A percentile compares a stretch with the other conserved stretches of the same genome.
Evolutionary conservation across 164 flowering plant species (phyloP).

Genomic region (Dillenia suffruticosa): DNA sequence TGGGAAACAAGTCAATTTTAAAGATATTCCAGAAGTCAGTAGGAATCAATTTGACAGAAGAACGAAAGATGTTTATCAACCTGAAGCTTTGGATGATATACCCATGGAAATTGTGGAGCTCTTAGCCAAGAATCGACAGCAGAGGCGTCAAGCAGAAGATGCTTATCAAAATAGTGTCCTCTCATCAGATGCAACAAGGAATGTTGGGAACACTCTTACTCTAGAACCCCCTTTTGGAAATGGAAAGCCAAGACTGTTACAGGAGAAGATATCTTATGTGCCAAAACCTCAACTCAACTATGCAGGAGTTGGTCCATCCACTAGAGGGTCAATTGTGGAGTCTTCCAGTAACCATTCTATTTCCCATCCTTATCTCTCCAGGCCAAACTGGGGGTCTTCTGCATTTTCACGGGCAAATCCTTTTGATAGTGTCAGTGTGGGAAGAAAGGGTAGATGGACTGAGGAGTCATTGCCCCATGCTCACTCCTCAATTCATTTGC

Average conservation of each 20-base stretch:
- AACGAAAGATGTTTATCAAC: conserved; percentile 20
- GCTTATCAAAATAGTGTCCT: not conserved
- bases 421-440: conserved; percentile 20
- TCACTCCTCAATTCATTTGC: no score
- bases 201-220: conserved; percentile 11
- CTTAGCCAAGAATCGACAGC: conserved; percentile 71
- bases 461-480: conserved; percentile 3
- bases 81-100: conserved; percentile 52
- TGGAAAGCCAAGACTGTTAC: conserved; percentile 14
- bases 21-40: conserved; percentile 13
- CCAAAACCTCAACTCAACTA: conserved; percentile 17
- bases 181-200: conserved; percentile 13
- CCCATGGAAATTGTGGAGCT: conserved; percentile 90
- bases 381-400: conserved; percentile 19
- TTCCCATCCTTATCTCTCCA: conserved; percentile 11
- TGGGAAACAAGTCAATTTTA: conserved; percentile 14
- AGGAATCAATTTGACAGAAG: conserved; percentile 10
- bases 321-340: conserved; percentile 10
- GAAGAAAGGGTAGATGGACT: conserved; percentile 9
- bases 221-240: conserved; percentile 19
- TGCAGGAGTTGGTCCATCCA: conserved; percentile 13
- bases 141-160: conserved; percentile 43
- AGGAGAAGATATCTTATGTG: conserved; percentile 14
- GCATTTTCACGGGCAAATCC: conserved; percentile 20
- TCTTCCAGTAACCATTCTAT: conserved; percentile 17